Conservation (phyloP, 495 filamentous ascomycete genomes). For the Penicillium waksmanii region DNA sequence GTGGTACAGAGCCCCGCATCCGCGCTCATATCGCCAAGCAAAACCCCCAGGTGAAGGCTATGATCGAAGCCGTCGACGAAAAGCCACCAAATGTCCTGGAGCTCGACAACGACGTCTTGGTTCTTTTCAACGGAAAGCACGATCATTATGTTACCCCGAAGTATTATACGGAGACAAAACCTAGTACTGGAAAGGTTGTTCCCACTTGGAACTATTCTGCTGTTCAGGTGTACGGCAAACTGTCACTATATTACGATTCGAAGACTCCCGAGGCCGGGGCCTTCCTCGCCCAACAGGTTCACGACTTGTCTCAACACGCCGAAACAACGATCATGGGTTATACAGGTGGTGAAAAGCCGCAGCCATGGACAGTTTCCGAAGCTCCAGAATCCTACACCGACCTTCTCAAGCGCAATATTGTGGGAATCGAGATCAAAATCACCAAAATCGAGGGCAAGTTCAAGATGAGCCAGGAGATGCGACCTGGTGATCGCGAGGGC, state of each 20-base stretch:
- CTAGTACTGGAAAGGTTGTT: conserved; percentile 54
- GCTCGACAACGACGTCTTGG: conserved; percentile 28
- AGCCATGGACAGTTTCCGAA: conserved; percentile 52
- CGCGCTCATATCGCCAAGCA: conserved; percentile 57
- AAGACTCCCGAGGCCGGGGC: conserved; percentile 30
- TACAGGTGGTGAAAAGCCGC: conserved; percentile 29
- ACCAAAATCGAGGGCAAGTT: conserved; percentile 56
- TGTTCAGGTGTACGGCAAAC: conserved; percentile 50
- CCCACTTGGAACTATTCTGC: conserved; percentile 60
- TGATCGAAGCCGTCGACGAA: conserved; percentile 42
- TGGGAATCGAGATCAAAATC: conserved; percentile 57
- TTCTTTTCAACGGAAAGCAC: conserved; percentile 49
- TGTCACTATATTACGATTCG: conserved; percentile 44
- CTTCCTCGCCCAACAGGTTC: conserved; percentile 43
- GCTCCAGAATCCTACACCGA: conserved; percentile 51
- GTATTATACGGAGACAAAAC: conserved; percentile 58
- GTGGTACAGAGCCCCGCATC: conserved; percentile 34
- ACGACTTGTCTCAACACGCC: conserved; percentile 41
- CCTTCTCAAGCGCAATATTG: conserved; percentile 55
- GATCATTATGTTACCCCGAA: conserved; percentile 59
- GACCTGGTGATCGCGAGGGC: conserved; percentile 49
- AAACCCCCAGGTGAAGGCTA: conserved; percentile 58
- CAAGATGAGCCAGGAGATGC: conserved; percentile 64
- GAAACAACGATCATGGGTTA: conserved; percentile 49
- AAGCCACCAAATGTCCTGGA: conserved; percentile 10